Evolutionary conservation across 2,329 filamentous ascomycete species (phyloP).

Genomic region (Samsoniella hepiali): DNA sequence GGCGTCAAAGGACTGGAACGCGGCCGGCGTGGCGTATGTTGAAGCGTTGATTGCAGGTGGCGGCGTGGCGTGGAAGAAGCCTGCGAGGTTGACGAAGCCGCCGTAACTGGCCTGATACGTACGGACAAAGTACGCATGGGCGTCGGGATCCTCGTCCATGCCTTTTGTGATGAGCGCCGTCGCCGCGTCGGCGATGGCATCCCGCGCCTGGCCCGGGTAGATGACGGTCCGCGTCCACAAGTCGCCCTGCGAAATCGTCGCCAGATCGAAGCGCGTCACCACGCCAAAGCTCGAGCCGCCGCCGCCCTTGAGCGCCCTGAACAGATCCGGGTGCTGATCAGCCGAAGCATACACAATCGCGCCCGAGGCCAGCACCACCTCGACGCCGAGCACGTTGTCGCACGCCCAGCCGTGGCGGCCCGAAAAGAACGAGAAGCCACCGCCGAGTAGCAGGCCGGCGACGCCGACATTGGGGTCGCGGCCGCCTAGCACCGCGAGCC

Average conservation of each 20-base stretch:
- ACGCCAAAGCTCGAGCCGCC: constrained; percentile 41
- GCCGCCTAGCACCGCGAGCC: constrained; percentile 20
- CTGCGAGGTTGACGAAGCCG: constrained; percentile 19
- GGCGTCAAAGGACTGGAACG: constrained; percentile 26
- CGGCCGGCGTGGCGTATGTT: constrained; percentile 18
- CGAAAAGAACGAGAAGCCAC: constrained; percentile 47
- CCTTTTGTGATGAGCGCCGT: constrained; percentile 20
- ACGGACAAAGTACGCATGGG: constrained; percentile 25
- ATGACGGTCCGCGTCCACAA: constrained; percentile 29
- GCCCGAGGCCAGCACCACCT: constrained; percentile 48
- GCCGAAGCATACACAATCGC: constrained; percentile 40
- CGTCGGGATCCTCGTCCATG: constrained; percentile 22
- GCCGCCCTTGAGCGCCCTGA: constrained; percentile 42
- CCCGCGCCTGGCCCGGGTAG: constrained; percentile 20
- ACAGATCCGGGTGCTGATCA: constrained; percentile 39
- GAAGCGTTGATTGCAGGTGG: not conserved
- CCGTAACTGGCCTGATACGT: constrained; percentile 13
- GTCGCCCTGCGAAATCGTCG: constrained; percentile 28
- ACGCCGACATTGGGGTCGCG: constrained; percentile 21
- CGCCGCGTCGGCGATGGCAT: constrained; percentile 21
- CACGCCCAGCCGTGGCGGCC: constrained; percentile 27
- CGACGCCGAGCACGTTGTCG: constrained; percentile 43
- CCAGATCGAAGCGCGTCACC: constrained; percentile 31
- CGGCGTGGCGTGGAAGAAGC: constrained; percentile 22
- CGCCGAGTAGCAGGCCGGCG: constrained; percentile 20